Base-by-base conservation (phyloP, 129 eudicot genomes). In the Arctium minus region DNA sequence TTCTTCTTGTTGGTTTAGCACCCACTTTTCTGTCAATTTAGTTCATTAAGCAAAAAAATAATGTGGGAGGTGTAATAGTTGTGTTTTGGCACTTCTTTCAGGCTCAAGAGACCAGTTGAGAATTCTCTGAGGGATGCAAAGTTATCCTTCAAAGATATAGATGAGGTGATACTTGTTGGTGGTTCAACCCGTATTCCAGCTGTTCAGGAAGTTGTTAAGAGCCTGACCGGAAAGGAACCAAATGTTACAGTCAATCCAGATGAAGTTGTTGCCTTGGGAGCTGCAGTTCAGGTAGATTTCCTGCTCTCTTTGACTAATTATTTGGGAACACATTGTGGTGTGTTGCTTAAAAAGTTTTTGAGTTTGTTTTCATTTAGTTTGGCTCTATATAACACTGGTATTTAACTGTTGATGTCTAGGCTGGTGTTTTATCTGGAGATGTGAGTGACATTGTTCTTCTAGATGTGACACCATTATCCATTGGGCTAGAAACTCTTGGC, bases 161-260 rank as follows among this genome's bases (percentile, higher is more conserved):
- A 96, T 82, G 99, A 96, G 81, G 98, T 96, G 71, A 96, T 96
- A 76, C 98, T 96, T 74, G 99, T 96, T 78, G 99, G 99, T 71
- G 99, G 99, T 50, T 96, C 99, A 31, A 96, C 99, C 68, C 98
- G 99, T 87, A 96, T 96, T 85, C 99, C 98, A 75, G 99, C 99
- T 83, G 99, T 93, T 70, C 94, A 89, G 87, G 99, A 89, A 86
- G 91, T 96, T 76, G 97, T 96, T 8, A 96, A 93, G 88, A 93
- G 87, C 76, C 31, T 96, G 81, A 96, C 98, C 8, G 98, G 97
- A 81, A 96, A 93, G 81, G 98, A 93, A 67, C 99, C 99, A 60
- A 96, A 96, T 80, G 97, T 96, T 37, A 93, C 99, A 1, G 98
- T 96, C 46, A 96, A 96, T 73, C 99, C 99, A 7, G 99, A 96